These are phyloP conservation scores for Lichtheimia hyalospora DNA, from an alignment of 371 early-diverging fungal species.

Conservation along the genomic window DNA sequence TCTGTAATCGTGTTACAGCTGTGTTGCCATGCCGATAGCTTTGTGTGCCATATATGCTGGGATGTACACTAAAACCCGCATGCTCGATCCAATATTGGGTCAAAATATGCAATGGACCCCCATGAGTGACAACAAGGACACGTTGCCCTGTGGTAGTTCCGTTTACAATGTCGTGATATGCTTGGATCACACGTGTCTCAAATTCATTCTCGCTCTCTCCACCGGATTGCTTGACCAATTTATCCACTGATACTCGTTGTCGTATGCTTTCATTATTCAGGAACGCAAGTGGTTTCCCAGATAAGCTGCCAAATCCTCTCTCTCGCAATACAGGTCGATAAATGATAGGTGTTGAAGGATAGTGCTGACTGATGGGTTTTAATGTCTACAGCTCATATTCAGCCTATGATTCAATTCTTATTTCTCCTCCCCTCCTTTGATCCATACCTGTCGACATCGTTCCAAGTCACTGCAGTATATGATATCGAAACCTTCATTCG, in stretches of 20 bases:
- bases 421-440: background rate
- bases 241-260: constrained; percentile 8
- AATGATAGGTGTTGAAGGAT: constrained; percentile 16
- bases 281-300: constrained; percentile 18
- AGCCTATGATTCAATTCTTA: background rate
- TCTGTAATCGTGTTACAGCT: constrained; percentile 23
- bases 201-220: constrained; percentile 32
- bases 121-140: constrained; percentile 42
- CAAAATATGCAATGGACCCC: constrained; percentile 31
- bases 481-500: constrained; percentile 19
- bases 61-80: constrained; percentile 8
- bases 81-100: constrained; percentile 21
- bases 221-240: constrained; percentile 12
- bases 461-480: constrained; percentile 39
- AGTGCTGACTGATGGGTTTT: constrained; percentile 20
- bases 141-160: constrained; percentile 5
- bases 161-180: constrained; percentile 20
- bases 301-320: constrained; percentile 32
- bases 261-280: constrained; percentile 9
- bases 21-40: constrained; percentile 36
- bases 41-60: background rate
- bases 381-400: constrained; percentile 24
- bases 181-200: constrained; percentile 15
- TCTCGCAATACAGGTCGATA: constrained; percentile 27
- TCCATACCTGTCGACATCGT: constrained; percentile 41